These are phyloP conservation scores for Gnomoniopsis sp. DNA, from an alignment of 2,329 filamentous ascomycete species.

Conservation along the genomic window DNA sequence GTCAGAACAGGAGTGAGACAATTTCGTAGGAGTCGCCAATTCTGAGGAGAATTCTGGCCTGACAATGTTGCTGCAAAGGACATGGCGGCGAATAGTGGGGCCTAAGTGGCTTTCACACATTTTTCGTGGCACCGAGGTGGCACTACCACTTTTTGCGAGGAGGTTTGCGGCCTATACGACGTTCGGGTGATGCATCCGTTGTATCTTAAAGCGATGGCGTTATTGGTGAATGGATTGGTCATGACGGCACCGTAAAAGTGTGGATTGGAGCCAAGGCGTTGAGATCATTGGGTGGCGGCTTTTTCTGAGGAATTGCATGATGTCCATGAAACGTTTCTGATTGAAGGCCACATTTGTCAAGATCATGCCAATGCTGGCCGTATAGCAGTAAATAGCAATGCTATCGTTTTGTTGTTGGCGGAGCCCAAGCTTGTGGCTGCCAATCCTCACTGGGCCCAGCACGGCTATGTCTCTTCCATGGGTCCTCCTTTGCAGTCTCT, in stretches of 20 bases:
- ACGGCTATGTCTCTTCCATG: constrained; percentile 54
- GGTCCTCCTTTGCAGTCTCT: constrained; percentile 34
- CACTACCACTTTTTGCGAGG: no score
- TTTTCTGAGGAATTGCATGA: no score
- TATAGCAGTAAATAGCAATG: neutral
- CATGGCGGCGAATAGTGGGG: neutral
- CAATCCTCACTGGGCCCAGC: constrained; percentile 61
- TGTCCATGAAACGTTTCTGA: neutral
- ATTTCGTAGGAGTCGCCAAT: no score
- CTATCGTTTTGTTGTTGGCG: constrained; percentile 32
- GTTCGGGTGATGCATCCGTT: neutral
- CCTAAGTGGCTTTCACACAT: neutral
- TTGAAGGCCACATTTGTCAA: neutral
- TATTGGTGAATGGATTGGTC: neutral
- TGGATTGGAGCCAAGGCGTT: constrained; percentile 3
- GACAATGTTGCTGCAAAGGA: neutral
- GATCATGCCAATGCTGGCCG: neutral
- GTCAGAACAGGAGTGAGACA: neutral
- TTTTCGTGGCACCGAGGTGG: neutral
- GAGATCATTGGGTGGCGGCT: neutral
- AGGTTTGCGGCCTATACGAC: no score
- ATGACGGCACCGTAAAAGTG: neutral
- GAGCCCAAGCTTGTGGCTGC: constrained; percentile 62
- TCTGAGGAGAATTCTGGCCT: neutral
- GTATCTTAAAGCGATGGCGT: neutral